Conservation (phyloP, 1,139 yeast genomes). For the Sugiyamaella paludigena region DNA sequence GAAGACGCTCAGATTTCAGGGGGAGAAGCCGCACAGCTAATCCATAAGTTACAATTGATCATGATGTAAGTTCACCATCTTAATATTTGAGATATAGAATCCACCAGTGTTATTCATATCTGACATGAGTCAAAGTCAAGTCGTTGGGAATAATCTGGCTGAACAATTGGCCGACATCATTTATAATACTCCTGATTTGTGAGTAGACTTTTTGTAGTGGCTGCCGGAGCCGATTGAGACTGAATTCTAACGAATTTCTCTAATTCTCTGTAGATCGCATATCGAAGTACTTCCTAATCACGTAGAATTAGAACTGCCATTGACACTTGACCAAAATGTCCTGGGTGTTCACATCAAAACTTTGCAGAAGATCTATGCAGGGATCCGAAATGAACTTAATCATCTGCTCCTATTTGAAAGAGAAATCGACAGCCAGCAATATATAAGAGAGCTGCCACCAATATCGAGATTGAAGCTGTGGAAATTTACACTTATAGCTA, state of each 20-base stretch:
- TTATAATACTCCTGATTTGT: constrained; percentile 2
- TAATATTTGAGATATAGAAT: too few species aligned
- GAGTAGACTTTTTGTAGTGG: neutral
- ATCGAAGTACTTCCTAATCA: constrained; percentile 21
- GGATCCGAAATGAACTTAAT: constrained; percentile 12
- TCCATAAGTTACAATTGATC: too few species aligned
- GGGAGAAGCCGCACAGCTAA: too few species aligned
- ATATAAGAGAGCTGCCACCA: neutral
- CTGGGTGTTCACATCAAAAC: constrained; percentile 32
- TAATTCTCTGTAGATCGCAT: constrained; percentile 11
- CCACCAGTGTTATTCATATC: too few species aligned
- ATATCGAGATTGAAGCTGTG: constrained; percentile 8
- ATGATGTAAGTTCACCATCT: too few species aligned
- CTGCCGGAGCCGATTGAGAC: too few species aligned
- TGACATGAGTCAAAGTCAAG: too few species aligned
- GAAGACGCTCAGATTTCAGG: too few species aligned
- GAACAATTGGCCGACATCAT: constrained; percentile 6
- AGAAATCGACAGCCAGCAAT: neutral
- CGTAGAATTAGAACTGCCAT: constrained; percentile 10
- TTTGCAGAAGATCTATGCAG: constrained; percentile 23
- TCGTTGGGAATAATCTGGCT: neutral
- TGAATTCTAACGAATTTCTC: neutral
- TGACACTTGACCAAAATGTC: constrained; percentile 27
- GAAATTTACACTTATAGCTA: constrained; percentile 27
- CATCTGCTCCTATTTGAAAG: constrained; percentile 1